Percentiles rank a stretch among this genome's conserved stretches.
Conservation (phyloP, 2,329 filamentous ascomycete species). For the Sarocladium brachiariae region DNA sequence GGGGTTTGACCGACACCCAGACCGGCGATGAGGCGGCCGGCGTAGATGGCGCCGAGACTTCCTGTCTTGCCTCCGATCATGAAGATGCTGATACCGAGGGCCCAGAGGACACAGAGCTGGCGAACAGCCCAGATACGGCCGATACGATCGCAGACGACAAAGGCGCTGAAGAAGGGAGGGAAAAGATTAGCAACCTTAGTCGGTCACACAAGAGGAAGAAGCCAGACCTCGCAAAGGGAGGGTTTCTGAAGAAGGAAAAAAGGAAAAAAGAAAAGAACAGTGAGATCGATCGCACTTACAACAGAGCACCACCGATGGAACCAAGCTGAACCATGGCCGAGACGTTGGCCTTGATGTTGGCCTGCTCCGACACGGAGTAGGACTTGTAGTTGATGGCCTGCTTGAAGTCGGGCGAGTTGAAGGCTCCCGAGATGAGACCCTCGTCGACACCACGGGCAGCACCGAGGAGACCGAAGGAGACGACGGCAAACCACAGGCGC, state of each 20-base stretch:
- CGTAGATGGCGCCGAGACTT: constrained; percentile 51
- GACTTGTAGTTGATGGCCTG: constrained; percentile 48
- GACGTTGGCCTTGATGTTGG: constrained; percentile 69
- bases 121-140: constrained; percentile 58
- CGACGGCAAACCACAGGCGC: constrained; percentile 69
- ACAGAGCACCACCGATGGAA: constrained; percentile 62
- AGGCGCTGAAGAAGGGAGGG: constrained; percentile 35
- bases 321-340: constrained; percentile 78
- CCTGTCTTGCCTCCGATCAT: constrained; percentile 45
- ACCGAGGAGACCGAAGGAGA: constrained; percentile 69
- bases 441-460: constrained; percentile 76
- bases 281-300: constrained; percentile 25
- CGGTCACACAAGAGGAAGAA: neutral
- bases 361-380: constrained; percentile 45
- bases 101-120: constrained; percentile 50
- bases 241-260: neutral
- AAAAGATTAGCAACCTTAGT: constrained; percentile 1
- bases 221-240: neutral
- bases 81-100: constrained; percentile 51
- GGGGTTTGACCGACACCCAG: constrained; percentile 61
- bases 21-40: constrained; percentile 59
- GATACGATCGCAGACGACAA: constrained; percentile 51
- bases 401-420: constrained; percentile 60
- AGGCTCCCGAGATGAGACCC: constrained; percentile 67
- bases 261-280: neutral